A percentile compares a stretch with the other conserved stretches of the same genome.
These are phyloP conservation scores for Diversispora epigaea DNA, from an alignment of 192 early-diverging fungal species.

Conservation along the genomic window DNA sequence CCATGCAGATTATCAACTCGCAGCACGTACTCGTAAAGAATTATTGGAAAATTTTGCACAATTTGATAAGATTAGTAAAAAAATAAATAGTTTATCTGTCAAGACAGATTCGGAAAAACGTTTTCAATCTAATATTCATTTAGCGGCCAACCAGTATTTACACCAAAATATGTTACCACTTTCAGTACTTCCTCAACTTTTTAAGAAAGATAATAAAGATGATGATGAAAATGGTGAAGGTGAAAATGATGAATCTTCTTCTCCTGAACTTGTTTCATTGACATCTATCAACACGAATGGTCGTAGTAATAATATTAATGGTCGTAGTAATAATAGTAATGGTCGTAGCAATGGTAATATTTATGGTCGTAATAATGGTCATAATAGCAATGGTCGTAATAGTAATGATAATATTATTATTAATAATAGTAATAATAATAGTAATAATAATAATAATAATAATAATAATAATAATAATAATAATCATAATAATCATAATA, in stretches of 20 bases:
- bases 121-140: conserved; percentile 63
- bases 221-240: conserved; percentile 16
- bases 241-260: neutral
- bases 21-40: conserved; percentile 62
- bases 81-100: conserved; percentile 55
- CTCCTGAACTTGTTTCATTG: conserved; percentile 31
- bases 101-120: conserved; percentile 50
- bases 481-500: too few relatives aligned
- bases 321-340: too few relatives aligned
- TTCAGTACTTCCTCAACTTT: conserved; percentile 63
- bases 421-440: too few relatives aligned
- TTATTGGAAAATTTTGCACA: conserved; percentile 63
- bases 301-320: too few relatives aligned
- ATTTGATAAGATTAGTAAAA: conserved; percentile 62
- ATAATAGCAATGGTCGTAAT: too few relatives aligned
- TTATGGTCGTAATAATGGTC: conserved; percentile 3
- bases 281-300: neutral
- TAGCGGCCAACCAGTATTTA: conserved; percentile 65
- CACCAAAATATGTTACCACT: conserved; percentile 80
- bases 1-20: conserved; percentile 57
- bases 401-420: too few relatives aligned
- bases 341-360: too few relatives aligned
- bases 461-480: neutral
- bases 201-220: conserved; percentile 40
- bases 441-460: too few relatives aligned